These are phyloP conservation scores for Botrytis aclada DNA, from an alignment of 2,329 filamentous ascomycete species.

Conservation along the genomic window DNA sequence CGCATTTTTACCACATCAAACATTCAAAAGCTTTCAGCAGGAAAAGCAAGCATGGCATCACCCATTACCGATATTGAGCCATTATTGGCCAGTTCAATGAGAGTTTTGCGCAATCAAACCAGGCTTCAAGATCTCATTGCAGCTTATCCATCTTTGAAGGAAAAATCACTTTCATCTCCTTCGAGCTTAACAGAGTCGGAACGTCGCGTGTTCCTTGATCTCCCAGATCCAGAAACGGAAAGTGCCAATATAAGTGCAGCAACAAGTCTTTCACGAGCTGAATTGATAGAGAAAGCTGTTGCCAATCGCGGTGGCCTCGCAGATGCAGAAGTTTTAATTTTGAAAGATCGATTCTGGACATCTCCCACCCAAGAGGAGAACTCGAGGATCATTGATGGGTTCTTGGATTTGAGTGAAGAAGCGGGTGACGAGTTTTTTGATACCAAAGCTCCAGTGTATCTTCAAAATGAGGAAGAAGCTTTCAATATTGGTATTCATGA, in stretches of 20 bases:
- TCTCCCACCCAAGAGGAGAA: background rate
- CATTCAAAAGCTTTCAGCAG: background rate
- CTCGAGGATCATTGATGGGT: background rate
- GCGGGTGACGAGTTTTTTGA: background rate
- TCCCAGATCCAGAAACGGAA: constrained; percentile 18
- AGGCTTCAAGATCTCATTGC: constrained; percentile 16
- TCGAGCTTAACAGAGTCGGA: constrained; percentile 11
- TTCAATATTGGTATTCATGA: background rate
- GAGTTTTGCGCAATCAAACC: constrained; percentile 15
- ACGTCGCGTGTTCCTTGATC: constrained; percentile 17
- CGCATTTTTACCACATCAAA: background rate
- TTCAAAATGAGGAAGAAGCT: background rate
- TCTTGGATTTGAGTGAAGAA: background rate
- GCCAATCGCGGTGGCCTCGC: constrained; percentile 1
- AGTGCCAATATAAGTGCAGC: constrained; percentile 13
- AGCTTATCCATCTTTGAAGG: constrained; percentile 17
- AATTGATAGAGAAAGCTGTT: constrained; percentile 18
- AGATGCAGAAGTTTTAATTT: constrained; percentile 2
- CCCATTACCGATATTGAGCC: background rate
- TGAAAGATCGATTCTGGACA: constrained; percentile 17
- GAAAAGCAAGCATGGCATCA: background rate
- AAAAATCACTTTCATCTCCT: constrained; percentile 17
- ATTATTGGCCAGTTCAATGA: constrained; percentile 7
- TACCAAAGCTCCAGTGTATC: background rate
- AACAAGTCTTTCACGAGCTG: constrained; percentile 12